These are phyloP conservation scores for Stylonectria norvegica DNA, from an alignment of 2,329 filamentous ascomycete genomes.

Conservation along the genomic window DNA sequence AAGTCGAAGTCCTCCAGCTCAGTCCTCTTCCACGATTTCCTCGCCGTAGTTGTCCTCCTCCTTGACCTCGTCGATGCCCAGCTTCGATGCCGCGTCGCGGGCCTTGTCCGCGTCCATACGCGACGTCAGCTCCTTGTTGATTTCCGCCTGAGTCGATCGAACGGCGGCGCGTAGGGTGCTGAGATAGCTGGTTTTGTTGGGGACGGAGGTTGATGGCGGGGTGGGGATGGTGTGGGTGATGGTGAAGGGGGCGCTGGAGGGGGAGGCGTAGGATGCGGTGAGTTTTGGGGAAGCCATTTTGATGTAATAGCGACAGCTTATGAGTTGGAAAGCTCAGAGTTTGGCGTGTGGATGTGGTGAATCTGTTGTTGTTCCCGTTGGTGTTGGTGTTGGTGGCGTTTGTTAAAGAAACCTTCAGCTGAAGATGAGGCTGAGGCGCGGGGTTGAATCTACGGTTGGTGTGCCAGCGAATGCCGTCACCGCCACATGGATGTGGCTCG, in stretches of 20 bases:
- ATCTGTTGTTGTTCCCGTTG: neutral
- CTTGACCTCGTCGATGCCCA: conserved; percentile 48
- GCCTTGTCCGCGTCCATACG: conserved; percentile 73
- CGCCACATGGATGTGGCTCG: neutral
- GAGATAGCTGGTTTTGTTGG: conserved; percentile 59
- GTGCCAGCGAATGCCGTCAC: conserved; percentile 9
- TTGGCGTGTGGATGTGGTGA: conserved; percentile 4
- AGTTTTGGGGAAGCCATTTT: conserved; percentile 28
- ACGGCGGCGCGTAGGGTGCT: conserved; percentile 55
- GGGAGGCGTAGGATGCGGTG: conserved; percentile 53
- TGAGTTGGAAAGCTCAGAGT: conserved; percentile 15
- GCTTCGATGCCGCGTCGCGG: conserved; percentile 35
- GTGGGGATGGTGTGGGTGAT: conserved; percentile 36
- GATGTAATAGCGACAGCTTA: conserved; percentile 4
- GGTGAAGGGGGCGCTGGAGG: conserved; percentile 46
- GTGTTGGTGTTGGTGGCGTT: neutral
- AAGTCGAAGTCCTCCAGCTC: conserved; percentile 3
- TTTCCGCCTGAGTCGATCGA: conserved; percentile 55
- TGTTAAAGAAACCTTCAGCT: too few species aligned
- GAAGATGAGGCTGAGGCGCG: conserved; percentile 3
- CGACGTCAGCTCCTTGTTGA: conserved; percentile 69
- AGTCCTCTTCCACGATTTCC: conserved; percentile 64
- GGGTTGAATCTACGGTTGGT: conserved; percentile 13
- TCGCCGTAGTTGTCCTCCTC: conserved; percentile 84
- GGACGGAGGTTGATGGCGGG: conserved; percentile 34